phyloP scores from a whole-genome alignment of 768 basidiomycete species.

The Tubosaeta sp. region DNA sequence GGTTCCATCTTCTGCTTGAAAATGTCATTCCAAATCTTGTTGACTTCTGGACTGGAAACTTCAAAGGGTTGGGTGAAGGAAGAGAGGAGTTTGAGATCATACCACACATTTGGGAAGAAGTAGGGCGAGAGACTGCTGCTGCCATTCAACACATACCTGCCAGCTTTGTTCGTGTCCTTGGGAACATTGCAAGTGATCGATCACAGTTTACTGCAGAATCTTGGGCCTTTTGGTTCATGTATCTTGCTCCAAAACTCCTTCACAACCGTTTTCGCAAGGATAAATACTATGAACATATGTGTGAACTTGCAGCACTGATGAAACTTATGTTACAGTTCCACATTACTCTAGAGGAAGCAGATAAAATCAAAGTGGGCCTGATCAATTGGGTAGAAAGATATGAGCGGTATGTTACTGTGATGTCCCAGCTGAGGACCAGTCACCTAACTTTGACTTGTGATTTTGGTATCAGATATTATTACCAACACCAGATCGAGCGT shows the following conservation, averaged over 20 bases:
- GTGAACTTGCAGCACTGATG: not conserved
- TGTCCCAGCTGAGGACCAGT: not conserved
- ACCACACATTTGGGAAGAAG: conserved; percentile 36
- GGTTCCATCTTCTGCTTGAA: not conserved
- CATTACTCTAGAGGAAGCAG: not conserved
- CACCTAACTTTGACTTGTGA: too few relatives aligned
- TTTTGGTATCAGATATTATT: conserved; percentile 4
- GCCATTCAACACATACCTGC: conserved; percentile 25
- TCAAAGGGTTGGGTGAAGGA: conserved; percentile 35
- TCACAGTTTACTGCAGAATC: conserved; percentile 18
- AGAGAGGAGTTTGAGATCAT: conserved; percentile 27
- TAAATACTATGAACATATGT: not conserved
- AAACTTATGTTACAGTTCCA: not conserved
- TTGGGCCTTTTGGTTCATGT: conserved; percentile 17
- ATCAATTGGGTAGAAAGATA: conserved; percentile 5
- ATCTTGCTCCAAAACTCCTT: conserved; percentile 13
- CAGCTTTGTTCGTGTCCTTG: conserved; percentile 25
- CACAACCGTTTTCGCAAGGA: not conserved
- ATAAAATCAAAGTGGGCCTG: not conserved
- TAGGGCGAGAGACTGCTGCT: conserved; percentile 31
- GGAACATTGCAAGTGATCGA: conserved; percentile 30
- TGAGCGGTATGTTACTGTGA: conserved; percentile 6
- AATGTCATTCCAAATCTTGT: not conserved
- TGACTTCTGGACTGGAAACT: not conserved
- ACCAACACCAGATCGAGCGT: not conserved